Evolutionary conservation across 192 early-diverging fungal species (phyloP), one percentile per base, ranked within the genome.

Genomic region (Backusella tarrabulga): DNA sequence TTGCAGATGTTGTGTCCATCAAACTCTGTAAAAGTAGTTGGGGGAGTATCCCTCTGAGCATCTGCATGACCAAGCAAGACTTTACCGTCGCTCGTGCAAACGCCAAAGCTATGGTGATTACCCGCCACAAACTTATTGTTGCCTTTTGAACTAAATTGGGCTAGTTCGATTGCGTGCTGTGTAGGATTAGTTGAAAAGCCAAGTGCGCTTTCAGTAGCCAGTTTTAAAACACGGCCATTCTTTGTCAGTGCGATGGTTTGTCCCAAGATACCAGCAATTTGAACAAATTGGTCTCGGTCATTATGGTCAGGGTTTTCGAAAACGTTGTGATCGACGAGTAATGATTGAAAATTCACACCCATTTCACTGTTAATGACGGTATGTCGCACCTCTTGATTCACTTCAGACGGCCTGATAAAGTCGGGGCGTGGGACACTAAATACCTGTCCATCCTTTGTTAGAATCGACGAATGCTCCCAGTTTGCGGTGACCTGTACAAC

Each of bases 401-500:
- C 56, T 14, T 14, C 8, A 9, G 70, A 71, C 4, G 17, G 44
- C n/a, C 23, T n/a, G 2, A 75, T 35, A 42, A 38, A 68, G 6
- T 63, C 63, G 1, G 80, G 80, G 2, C 60, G 66, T 0, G 73
- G 70, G 5, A 82, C 35, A 2, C 71, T 60, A 34, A 66, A 69
- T 1, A 82, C 14, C 26, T 42, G 54, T 40, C 80, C 80, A 12
- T 40, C 34, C 3, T 67, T 60, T 60, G 80, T 78, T 60, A 82
- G 68, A 8, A 78, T 19, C 3, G 54, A 44, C 2, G 80, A 82
- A 19, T 52, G 52, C 6, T 70, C 69, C 80, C 80, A 82, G 26
- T 78, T 82, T 17, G 73, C 80, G 8, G 73, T 1, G 3, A 78
- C 77, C 34, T 82, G 80, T 14, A 66, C 73, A 5, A 82, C 15